Conservation (phyloP, 2,329 filamentous ascomycete species). For the Fusarium succisae region DNA sequence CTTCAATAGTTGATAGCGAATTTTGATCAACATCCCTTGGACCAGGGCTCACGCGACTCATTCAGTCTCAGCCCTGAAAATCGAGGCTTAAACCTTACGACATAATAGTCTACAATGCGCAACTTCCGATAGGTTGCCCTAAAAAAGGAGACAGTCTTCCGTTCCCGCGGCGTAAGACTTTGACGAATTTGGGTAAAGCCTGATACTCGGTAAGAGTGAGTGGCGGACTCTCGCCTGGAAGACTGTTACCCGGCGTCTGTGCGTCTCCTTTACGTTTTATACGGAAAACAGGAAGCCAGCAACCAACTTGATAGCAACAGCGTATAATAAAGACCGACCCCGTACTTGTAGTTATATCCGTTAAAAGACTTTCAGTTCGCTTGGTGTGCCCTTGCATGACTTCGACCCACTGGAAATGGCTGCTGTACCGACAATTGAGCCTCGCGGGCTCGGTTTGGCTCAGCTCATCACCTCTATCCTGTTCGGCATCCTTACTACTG, state of each 20-base stretch:
- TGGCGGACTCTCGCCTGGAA: neutral
- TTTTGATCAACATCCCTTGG: neutral
- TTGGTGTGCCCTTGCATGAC: neutral
- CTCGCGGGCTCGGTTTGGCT: neutral
- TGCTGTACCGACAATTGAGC: neutral
- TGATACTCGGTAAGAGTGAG: neutral
- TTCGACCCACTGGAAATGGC: neutral
- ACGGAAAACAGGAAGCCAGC: neutral
- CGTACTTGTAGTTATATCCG: neutral
- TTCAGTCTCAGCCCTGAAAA: neutral
- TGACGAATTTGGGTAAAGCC: neutral
- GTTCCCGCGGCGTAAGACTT: neutral
- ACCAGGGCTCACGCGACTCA: neutral
- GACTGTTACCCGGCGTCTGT: neutral
- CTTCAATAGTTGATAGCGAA: neutral
- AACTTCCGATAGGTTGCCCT: neutral
- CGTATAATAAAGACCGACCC: neutral
- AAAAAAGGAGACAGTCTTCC: neutral
- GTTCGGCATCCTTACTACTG: neutral
- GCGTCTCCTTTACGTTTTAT: neutral
- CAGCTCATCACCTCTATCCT: neutral
- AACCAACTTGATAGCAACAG: neutral
- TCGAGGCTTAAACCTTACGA: neutral
- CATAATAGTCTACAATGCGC: neutral
- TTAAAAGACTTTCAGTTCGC: neutral